A percentile compares a stretch with the other conserved stretches of the same genome.
Evolutionary conservation across 805 yeast genomes (phyloP).

Genomic region (Kazachstania viticola): DNA sequence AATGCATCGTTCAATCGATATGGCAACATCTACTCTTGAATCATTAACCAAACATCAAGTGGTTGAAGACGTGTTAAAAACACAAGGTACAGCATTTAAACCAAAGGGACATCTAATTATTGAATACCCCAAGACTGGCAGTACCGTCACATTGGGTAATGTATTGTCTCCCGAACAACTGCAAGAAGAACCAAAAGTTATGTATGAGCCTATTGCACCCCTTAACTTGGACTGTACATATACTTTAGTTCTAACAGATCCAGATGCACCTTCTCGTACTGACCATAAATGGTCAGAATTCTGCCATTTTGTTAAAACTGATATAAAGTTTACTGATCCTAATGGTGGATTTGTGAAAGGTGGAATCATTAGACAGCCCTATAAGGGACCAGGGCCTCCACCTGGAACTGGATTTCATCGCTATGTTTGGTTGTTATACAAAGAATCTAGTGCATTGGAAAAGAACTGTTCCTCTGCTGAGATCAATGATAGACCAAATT

Average conservation of each 20-base stretch:
- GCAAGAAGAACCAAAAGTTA: background rate
- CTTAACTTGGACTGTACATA: conserved; percentile 23
- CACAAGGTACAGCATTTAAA: background rate
- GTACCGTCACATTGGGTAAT: background rate
- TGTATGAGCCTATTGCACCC: background rate
- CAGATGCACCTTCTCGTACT: conserved; percentile 80
- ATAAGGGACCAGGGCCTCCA: conserved; percentile 88
- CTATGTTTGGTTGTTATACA: background rate
- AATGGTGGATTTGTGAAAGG: conserved; percentile 4
- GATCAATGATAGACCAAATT: conserved; percentile 28
- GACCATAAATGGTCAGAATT: conserved; percentile 86
- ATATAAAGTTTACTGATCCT: conserved; percentile 19
- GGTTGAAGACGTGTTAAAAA: background rate
- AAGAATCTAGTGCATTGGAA: conserved; percentile 15
- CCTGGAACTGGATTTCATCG: conserved; percentile 69
- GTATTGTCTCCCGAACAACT: background rate
- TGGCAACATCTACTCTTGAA: background rate
- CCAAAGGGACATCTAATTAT: background rate
- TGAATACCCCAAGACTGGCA: background rate
- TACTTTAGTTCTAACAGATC: conserved; percentile 76
- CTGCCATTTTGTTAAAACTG: conserved; percentile 59
- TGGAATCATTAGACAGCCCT: conserved; percentile 40
- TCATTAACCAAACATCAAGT: background rate
- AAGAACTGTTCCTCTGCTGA: conserved; percentile 5
- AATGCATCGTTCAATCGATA: background rate